Conservation (phyloP, 1,284 basidiomycete species). For the Austroboletus niveus region DNA sequence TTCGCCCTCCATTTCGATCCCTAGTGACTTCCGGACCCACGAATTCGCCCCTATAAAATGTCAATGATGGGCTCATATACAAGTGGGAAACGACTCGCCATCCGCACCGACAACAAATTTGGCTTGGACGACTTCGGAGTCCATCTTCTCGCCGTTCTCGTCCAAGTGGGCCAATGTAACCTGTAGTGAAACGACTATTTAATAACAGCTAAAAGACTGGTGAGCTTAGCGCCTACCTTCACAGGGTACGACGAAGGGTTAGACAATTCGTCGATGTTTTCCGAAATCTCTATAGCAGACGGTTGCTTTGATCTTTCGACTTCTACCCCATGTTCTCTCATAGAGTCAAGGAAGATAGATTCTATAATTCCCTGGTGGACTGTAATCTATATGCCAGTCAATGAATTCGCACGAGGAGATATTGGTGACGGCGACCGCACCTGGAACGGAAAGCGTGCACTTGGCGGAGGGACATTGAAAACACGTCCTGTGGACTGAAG, state of each 20-base stretch:
- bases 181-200: constrained; percentile 20
- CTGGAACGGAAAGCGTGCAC: constrained; percentile 64
- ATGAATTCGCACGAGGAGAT: not conserved
- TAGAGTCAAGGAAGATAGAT: constrained; percentile 61
- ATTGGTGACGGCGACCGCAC: constrained; percentile 27
- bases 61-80: not conserved
- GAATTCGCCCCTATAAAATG: not conserved
- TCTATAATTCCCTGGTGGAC: constrained; percentile 76
- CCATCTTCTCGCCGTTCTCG: constrained; percentile 22
- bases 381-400: constrained; percentile 44
- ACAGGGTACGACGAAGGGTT: constrained; percentile 52
- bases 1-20: not conserved
- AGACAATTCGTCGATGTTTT: constrained; percentile 39
- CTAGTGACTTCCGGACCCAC: not conserved
- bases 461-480: constrained; percentile 54
- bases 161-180: constrained; percentile 39
- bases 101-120: constrained; percentile 63
- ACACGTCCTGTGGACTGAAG: constrained; percentile 56
- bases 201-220: too few relatives aligned
- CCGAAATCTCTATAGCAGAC: constrained; percentile 47
- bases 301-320: constrained; percentile 60
- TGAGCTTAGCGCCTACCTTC: constrained; percentile 36
- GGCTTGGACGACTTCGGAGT: constrained; percentile 25
- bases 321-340: constrained; percentile 46
- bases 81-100: constrained; percentile 34